Evolutionary conservation across 495 filamentous ascomycete genomes (phyloP).

Genomic region (Pseudotulostoma volvatum): DNA sequence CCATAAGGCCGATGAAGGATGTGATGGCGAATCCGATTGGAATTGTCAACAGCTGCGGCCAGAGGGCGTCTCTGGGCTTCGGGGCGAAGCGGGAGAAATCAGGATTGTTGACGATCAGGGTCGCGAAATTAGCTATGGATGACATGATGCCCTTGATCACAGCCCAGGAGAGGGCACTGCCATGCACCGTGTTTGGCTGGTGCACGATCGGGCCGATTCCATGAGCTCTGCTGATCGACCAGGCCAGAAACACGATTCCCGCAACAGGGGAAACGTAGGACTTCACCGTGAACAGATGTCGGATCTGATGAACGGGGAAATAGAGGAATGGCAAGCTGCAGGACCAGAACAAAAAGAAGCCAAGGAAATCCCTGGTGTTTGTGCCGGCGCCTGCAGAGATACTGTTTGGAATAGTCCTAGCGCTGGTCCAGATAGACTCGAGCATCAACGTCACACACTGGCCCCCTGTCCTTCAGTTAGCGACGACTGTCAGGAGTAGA

Average conservation of each 20-base stretch:
- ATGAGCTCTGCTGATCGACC: constrained; percentile 68
- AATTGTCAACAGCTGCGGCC: constrained; percentile 79
- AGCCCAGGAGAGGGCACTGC: constrained; percentile 60
- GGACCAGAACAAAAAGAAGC: constrained; percentile 78
- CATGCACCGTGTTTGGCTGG: constrained; percentile 46
- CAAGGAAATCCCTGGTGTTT: constrained; percentile 55
- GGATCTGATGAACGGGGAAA: constrained; percentile 41
- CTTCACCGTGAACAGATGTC: constrained; percentile 88
- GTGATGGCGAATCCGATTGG: constrained; percentile 76
- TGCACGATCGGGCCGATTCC: constrained; percentile 76
- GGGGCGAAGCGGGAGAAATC: constrained; percentile 79
- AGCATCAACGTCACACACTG: constrained; percentile 74
- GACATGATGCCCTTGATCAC: constrained; percentile 75
- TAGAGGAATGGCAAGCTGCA: constrained; percentile 70
- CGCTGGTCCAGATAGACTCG: constrained; percentile 60
- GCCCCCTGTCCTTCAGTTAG: constrained; percentile 18
- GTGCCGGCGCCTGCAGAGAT: constrained; percentile 52
- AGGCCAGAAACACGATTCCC: constrained; percentile 79
- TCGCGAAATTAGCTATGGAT: constrained; percentile 85
- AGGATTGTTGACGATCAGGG: constrained; percentile 62
- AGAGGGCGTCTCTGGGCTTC: constrained; percentile 69
- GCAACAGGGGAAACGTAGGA: constrained; percentile 70
- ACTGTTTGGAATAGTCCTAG: constrained; percentile 46
- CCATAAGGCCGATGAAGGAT: constrained; percentile 86
- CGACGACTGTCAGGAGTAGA: no score